Base-by-base conservation (phyloP, 495 filamentous ascomycete genomes). In the Hypoxylon rickii region DNA sequence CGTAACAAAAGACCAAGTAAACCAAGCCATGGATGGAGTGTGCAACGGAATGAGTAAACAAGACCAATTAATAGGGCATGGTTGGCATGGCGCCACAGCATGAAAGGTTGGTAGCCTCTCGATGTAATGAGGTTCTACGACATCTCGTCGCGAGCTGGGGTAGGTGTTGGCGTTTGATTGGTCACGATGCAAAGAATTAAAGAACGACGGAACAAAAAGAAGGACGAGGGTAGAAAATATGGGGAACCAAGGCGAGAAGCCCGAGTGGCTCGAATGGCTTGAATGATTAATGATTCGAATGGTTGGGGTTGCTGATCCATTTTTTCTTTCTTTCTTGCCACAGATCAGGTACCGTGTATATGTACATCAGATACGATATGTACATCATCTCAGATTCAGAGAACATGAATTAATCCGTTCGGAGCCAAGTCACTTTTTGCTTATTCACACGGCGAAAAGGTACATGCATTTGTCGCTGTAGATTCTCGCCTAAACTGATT, bases 171-270 rank as follows among this genome's bases (percentile, higher is more conserved):
- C 4, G 34, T 47, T 63, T 63, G 48, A 63, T 63, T 63, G 59
- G 59, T 57, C 32, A 22, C 18, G 59, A 63, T 63, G 59, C 48
- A 63, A 57, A 63, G 59, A 63, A 63, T 63, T 19, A 11, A 53
- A 26, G 29, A 57, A 11, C 3, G 34, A 34, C 49, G 59, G 51
- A 53, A 63, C 52, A 38, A 55, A 20, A 21, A 51, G 45, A 51
- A 39, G 43, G 50, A 42, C 34, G 12, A 22, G 11, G 33, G 17
- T 33, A 21, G 36, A 15, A 16, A 54, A 24, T 61, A 51, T 51
- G 46, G 58, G 55, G 46, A 51, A 8, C 18, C 26, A 26, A 47
- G 15, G 46, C 42, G 49, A 51, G 32, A n/a, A 19, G n/a, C n/a
- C n/a, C n/a, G n/a, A n/a, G n/a, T n/a, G n/a, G n/a, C n/a, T n/a